A percentile compares a stretch with the other conserved stretches of the same genome.
These are phyloP conservation scores for Grosmannia clavigera DNA, from an alignment of 2,329 filamentous ascomycete genomes.

Conservation along the genomic window DNA sequence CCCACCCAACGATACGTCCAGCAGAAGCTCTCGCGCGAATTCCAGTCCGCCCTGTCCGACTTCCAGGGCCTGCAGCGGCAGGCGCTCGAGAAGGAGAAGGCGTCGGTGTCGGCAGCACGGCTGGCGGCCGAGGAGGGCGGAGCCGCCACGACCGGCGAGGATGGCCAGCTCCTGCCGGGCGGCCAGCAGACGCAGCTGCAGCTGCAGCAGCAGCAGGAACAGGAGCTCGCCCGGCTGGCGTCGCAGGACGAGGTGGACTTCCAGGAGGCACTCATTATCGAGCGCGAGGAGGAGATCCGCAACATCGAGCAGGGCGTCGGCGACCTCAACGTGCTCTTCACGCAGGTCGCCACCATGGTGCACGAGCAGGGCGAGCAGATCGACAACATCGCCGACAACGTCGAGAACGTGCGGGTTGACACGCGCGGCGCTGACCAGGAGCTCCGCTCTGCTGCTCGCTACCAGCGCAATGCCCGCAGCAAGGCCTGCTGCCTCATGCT, in stretches of 20 bases:
- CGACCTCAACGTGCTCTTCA: constrained; percentile 91
- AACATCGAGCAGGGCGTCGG: constrained; percentile 95
- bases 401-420: constrained; percentile 69
- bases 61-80: constrained; percentile 87
- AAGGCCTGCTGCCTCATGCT: constrained; percentile 88
- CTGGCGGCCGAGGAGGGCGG: constrained; percentile 57
- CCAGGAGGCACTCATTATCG: constrained; percentile 87
- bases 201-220: constrained; percentile 51
- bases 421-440: constrained; percentile 79
- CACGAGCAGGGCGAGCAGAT: constrained; percentile 84
- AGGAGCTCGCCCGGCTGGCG: constrained; percentile 70
- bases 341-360: constrained; percentile 96
- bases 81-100: constrained; percentile 85
- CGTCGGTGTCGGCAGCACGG: constrained; percentile 71
- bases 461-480: constrained; percentile 90
- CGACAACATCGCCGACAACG: constrained; percentile 78
- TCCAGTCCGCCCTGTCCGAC: constrained; percentile 75
- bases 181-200: constrained; percentile 39
- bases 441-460: constrained; percentile 70
- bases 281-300: constrained; percentile 92
- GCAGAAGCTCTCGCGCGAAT: constrained; percentile 87
- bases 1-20: constrained; percentile 94
- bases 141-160: constrained; percentile 14
- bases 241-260: constrained; percentile 94
- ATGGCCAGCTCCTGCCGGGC: constrained; percentile 11